A percentile compares a stretch with the other conserved stretches of the same genome.
Evolutionary conservation across 2,329 filamentous ascomycete genomes (phyloP).

Genomic region (Stagonosporopsis chrysanthemi): DNA sequence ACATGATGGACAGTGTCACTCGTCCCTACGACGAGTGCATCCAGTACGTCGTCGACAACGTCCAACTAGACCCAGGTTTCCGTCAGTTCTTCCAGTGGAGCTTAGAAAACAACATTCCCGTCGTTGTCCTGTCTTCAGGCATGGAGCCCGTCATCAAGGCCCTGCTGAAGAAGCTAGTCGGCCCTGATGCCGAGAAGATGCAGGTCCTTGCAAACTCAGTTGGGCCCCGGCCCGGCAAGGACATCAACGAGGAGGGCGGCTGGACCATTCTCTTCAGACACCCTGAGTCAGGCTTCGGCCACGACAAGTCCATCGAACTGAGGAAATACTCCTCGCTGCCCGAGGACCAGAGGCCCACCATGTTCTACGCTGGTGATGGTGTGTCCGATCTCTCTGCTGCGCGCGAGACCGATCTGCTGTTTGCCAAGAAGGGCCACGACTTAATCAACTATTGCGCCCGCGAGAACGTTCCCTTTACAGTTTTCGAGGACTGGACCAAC

Average conservation of each 20-base stretch:
- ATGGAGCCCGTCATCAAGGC: slow-evolving; percentile 93
- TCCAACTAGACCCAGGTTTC: slow-evolving; percentile 89
- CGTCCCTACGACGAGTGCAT: slow-evolving; percentile 85
- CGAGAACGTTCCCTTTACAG: slow-evolving; percentile 84
- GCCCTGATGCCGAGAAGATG: slow-evolving; percentile 78
- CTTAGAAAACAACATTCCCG: slow-evolving; percentile 80
- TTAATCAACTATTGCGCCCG: slow-evolving; percentile 86
- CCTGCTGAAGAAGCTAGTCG: slow-evolving; percentile 79
- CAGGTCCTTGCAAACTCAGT: slow-evolving; percentile 92
- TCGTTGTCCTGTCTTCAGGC: slow-evolving; percentile 89
- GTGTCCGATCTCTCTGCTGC: slow-evolving; percentile 93
- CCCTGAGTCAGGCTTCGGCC: slow-evolving; percentile 82
- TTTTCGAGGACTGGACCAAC: slow-evolving; percentile 83
- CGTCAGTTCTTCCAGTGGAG: slow-evolving; percentile 87
- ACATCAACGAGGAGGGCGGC: slow-evolving; percentile 80
- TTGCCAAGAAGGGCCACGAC: slow-evolving; percentile 91
- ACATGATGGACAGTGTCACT: slow-evolving; percentile 89
- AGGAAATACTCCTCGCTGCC: slow-evolving; percentile 82
- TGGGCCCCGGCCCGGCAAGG: slow-evolving; percentile 70
- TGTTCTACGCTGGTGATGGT: slow-evolving; percentile 96
- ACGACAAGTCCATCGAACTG: slow-evolving; percentile 94
- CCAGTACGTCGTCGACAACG: slow-evolving; percentile 77
- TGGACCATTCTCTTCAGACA: slow-evolving; percentile 93
- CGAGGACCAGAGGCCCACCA: slow-evolving; percentile 71
- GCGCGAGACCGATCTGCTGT: slow-evolving; percentile 89